A percentile compares a stretch with the other conserved stretches of the same genome.
Evolutionary conservation across 352 stramenopile species (phyloP).

Genomic region (Aphanomyces astaci): DNA sequence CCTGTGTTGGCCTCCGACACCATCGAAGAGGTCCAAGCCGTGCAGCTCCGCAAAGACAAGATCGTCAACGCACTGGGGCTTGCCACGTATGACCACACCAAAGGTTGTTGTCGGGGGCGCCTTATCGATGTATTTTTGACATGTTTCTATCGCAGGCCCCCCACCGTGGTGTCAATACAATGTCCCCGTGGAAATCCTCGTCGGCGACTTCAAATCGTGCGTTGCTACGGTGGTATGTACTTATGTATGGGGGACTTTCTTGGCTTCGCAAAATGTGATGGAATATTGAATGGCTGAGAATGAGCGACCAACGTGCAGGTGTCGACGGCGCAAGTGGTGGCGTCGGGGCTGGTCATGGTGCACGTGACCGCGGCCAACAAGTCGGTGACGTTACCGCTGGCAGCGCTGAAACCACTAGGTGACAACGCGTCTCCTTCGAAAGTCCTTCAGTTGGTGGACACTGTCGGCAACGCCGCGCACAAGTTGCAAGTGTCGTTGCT

Average conservation of each 20-base stretch:
- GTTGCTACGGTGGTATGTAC: slow-evolving; percentile 1
- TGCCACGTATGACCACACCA: slow-evolving; percentile 14
- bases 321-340: slow-evolving; percentile 1
- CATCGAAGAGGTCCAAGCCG: not conserved
- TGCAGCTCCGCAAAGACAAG: not conserved
- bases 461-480: not conserved
- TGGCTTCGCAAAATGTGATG: no score
- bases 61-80: slow-evolving; percentile 4
- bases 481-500: slow-evolving; percentile 9
- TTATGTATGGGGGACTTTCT: no score
- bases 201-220: slow-evolving; percentile 17
- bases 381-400: slow-evolving; percentile 1
- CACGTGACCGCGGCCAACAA: slow-evolving; percentile 16
- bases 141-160: not conserved
- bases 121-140: not conserved
- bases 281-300: no score
- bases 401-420: not conserved
- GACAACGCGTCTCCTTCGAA: not conserved
- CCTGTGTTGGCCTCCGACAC: slow-evolving; percentile 14
- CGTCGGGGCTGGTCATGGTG: not conserved
- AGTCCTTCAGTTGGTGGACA: not conserved
- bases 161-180: slow-evolving; percentile 17
- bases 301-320: no score
- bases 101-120: not conserved
- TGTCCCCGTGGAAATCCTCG: not conserved